A percentile compares a stretch with the other conserved stretches of the same genome.
Conservation (phyloP, 192 early-diverging fungal genomes). For the Phycomyces blakesleeanus region DNA sequence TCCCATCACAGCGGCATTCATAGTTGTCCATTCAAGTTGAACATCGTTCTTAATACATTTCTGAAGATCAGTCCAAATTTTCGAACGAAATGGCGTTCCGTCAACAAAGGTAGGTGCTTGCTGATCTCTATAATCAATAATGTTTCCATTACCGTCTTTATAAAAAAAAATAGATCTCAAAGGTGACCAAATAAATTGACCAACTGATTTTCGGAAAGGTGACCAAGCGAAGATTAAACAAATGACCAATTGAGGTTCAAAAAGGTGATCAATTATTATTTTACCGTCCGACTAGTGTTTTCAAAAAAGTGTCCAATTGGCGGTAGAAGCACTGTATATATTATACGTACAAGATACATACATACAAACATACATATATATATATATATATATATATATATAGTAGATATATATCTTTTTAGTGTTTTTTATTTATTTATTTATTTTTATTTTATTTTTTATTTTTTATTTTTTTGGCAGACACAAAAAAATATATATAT, state of each 20-base stretch:
- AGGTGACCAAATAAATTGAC: background rate
- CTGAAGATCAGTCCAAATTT: constrained; percentile 12
- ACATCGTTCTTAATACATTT: constrained; percentile 9
- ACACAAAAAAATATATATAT: too few species aligned
- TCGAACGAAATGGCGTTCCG: constrained; percentile 1
- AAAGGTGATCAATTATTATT: background rate
- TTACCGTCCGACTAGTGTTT: background rate
- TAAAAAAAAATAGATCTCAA: background rate
- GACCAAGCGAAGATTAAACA: background rate
- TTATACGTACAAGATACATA: too few species aligned
- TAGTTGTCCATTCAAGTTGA: constrained; percentile 6
- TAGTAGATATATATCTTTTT: too few species aligned
- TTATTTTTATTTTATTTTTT: too few species aligned
- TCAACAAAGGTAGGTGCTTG: constrained; percentile 6
- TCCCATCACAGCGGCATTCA: constrained; percentile 12
- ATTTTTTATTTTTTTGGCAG: too few species aligned
- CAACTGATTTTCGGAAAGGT: background rate
- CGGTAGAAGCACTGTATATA: background rate
- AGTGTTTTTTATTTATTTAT: too few species aligned
- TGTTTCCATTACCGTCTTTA: background rate
- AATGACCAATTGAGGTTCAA: background rate
- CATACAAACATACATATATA: too few species aligned
- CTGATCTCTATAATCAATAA: background rate
- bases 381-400: too few species aligned
- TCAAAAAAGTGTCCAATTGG: background rate